These are phyloP conservation scores for Mycena sp. DNA, from an alignment of 1,284 basidiomycete species.

Conservation along the genomic window DNA sequence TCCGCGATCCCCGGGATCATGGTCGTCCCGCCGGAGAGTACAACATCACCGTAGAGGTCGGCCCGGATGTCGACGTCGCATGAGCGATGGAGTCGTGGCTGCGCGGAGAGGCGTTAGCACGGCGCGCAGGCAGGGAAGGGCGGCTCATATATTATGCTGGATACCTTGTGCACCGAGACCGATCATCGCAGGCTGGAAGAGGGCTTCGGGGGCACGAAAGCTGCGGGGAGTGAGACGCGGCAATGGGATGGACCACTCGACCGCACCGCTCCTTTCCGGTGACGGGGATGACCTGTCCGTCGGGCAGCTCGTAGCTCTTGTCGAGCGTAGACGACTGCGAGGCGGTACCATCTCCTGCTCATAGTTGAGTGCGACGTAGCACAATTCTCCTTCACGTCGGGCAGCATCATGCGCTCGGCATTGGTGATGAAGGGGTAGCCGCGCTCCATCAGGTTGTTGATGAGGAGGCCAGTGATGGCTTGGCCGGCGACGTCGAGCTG, in stretches of 20 bases:
- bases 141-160: constrained; percentile 80
- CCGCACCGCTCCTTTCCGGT: constrained; percentile 79
- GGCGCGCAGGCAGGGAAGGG: background rate
- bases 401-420: constrained; percentile 85
- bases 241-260: background rate
- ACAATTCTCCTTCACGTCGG: constrained; percentile 91
- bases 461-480: constrained; percentile 83
- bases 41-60: constrained; percentile 85
- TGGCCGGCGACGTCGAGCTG: constrained; percentile 86
- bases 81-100: constrained; percentile 80
- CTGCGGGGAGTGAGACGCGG: background rate
- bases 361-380: constrained; percentile 88
- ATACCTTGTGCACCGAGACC: constrained; percentile 84
- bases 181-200: constrained; percentile 92
- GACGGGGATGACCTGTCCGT: constrained; percentile 88
- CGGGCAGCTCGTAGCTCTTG: constrained; percentile 87
- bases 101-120: background rate
- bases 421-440: constrained; percentile 87
- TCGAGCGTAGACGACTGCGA: constrained; percentile 80
- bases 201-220: constrained; percentile 96
- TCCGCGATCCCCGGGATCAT: constrained; percentile 90
- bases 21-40: constrained; percentile 87
- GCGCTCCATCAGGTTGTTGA: constrained; percentile 85
- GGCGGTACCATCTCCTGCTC: constrained; percentile 86
- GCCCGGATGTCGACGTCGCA: constrained; percentile 71